These are phyloP conservation scores for Peterozyma xylosa DNA, from an alignment of 805 yeast species.

Conservation along the genomic window DNA sequence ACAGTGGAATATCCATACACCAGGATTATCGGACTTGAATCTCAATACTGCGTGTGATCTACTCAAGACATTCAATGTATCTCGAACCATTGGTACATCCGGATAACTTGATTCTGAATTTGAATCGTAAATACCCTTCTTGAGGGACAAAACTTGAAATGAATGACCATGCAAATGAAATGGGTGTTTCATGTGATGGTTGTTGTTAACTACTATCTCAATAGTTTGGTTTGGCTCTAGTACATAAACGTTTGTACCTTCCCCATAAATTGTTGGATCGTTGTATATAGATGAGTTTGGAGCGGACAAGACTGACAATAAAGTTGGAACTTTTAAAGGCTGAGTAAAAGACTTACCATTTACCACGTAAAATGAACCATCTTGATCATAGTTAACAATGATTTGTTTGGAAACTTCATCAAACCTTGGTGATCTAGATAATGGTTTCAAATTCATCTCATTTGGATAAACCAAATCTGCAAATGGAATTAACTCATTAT, in stretches of 20 bases:
- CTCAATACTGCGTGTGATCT: slow-evolving; percentile 33
- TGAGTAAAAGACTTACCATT: slow-evolving; percentile 11
- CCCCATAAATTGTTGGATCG: slow-evolving; percentile 26
- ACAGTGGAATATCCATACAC: slow-evolving; percentile 43
- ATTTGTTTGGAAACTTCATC: slow-evolving; percentile 22
- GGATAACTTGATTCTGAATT: slow-evolving; percentile 25
- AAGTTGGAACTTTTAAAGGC: slow-evolving; percentile 35
- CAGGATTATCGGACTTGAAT: slow-evolving; percentile 37
- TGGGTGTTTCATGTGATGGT: slow-evolving; percentile 36
- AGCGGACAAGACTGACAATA: slow-evolving; percentile 28
- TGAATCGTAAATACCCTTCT: slow-evolving; percentile 24
- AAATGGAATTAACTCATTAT: slow-evolving; percentile 16
- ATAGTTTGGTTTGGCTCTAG: slow-evolving; percentile 30
- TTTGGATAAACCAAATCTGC: slow-evolving; percentile 19
- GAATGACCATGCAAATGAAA: slow-evolving; percentile 41
- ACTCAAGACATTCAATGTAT: slow-evolving; percentile 31
- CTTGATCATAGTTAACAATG: neutral
- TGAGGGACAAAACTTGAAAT: slow-evolving; percentile 32
- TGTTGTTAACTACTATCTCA: slow-evolving; percentile 34
- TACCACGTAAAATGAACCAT: neutral
- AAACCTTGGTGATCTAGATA: slow-evolving; percentile 10
- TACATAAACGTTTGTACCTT: slow-evolving; percentile 31
- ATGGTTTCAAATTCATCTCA: slow-evolving; percentile 28
- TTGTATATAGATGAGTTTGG: slow-evolving; percentile 22
- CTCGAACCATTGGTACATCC: slow-evolving; percentile 32